phyloP scores from a whole-genome alignment of 2,329 filamentous ascomycete genomes.

The Botrytis tulipae region DNA sequence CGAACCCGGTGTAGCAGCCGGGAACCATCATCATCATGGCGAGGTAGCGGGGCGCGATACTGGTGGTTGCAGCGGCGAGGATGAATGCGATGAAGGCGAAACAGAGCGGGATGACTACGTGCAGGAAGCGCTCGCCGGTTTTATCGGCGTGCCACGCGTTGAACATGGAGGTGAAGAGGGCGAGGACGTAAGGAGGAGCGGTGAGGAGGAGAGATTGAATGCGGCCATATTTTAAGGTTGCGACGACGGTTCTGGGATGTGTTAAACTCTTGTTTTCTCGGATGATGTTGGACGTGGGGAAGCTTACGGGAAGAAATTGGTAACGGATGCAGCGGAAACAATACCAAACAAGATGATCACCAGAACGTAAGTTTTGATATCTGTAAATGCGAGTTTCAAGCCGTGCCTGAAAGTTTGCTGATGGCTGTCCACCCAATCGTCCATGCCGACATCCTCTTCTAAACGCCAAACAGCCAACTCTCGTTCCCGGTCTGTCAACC shows the following conservation, averaged over 20 bases:
- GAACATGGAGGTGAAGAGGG: slow-evolving; percentile 58
- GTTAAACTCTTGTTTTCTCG: slow-evolving; percentile 35
- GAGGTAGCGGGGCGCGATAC: slow-evolving; percentile 61
- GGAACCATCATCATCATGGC: slow-evolving; percentile 72
- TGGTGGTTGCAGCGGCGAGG: slow-evolving; percentile 61
- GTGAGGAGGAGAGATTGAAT: slow-evolving; percentile 62
- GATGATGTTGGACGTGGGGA: slow-evolving; percentile 38
- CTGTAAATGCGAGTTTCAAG: slow-evolving; percentile 50
- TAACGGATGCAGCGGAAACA: slow-evolving; percentile 57
- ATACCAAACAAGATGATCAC: slow-evolving; percentile 51
- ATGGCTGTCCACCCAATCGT: slow-evolving; percentile 22
- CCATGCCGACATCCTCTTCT: slow-evolving; percentile 56
- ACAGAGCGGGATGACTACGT: slow-evolving; percentile 61
- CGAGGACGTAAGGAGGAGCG: slow-evolving; percentile 63
- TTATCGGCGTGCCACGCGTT: slow-evolving; percentile 71
- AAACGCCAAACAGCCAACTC: slow-evolving; percentile 59
- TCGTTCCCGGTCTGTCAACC: slow-evolving; percentile 57
- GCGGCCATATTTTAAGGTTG: slow-evolving; percentile 61
- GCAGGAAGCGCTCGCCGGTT: slow-evolving; percentile 69
- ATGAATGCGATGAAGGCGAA: slow-evolving; percentile 65
- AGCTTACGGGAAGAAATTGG: slow-evolving; percentile 61
- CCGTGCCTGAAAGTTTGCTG: slow-evolving; percentile 42
- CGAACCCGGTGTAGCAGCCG: slow-evolving; percentile 64
- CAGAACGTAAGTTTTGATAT: slow-evolving; percentile 48
- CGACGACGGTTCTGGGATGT: slow-evolving; percentile 56